These are phyloP conservation scores for Myxozyma neglecta DNA, from an alignment of 805 yeast genomes.

Conservation along the genomic window DNA sequence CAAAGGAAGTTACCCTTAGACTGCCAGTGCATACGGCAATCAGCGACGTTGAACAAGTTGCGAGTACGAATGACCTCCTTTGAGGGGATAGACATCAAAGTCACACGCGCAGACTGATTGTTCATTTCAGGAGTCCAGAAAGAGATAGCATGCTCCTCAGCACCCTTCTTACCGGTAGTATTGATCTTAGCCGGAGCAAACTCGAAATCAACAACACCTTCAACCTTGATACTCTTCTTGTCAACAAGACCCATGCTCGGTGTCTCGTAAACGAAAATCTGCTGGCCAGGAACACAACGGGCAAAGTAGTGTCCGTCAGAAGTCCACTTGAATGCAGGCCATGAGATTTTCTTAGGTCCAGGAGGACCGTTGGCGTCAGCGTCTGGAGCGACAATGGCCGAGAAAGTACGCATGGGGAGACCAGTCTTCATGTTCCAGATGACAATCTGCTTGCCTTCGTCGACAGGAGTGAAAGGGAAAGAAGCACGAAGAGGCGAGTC, in stretches of 20 bases:
- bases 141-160: constrained; percentile 63
- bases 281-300: constrained; percentile 84
- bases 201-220: constrained; percentile 85
- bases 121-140: constrained; percentile 96
- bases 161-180: constrained; percentile 55
- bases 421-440: constrained; percentile 90
- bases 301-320: constrained; percentile 90
- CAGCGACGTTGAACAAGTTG: constrained; percentile 90
- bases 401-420: constrained; percentile 83
- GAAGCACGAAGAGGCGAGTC: constrained; percentile 61
- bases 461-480: constrained; percentile 82
- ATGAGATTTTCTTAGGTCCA: constrained; percentile 69
- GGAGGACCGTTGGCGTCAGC: constrained; percentile 38
- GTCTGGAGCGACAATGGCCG: constrained; percentile 59
- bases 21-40: constrained; percentile 93
- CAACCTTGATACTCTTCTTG: constrained; percentile 78
- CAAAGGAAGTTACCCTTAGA: constrained; percentile 77
- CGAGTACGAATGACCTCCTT: constrained; percentile 83
- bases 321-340: constrained; percentile 98
- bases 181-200: constrained; percentile 89
- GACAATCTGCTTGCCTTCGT: constrained; percentile 89
- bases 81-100: constrained; percentile 82
- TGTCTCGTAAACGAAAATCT: constrained; percentile 85
- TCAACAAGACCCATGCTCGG: constrained; percentile 77
- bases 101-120: constrained; percentile 93